Percentiles rank a stretch among this genome's conserved stretches.
Evolutionary conservation across 2,329 filamentous ascomycete genomes (phyloP).

Genomic region (Tympanopsis confertula): DNA sequence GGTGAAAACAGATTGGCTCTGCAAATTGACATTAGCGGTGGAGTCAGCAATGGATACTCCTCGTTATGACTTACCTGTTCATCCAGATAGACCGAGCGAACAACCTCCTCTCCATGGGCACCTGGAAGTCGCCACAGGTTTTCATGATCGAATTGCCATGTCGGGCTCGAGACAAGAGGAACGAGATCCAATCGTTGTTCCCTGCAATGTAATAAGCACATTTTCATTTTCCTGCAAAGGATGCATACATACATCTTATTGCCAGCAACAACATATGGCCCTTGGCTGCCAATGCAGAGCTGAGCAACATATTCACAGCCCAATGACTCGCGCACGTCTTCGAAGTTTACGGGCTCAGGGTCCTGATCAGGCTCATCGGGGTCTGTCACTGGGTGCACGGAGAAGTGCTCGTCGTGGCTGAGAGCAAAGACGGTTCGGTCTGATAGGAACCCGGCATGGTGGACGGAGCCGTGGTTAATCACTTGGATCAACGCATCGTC

Average conservation of each 20-base stretch:
- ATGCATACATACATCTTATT: slow-evolving; percentile 32
- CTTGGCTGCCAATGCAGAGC: slow-evolving; percentile 28
- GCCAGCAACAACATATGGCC: slow-evolving; percentile 30
- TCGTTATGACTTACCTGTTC: slow-evolving; percentile 19
- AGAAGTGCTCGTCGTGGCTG: slow-evolving; percentile 50
- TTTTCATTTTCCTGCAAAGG: too few species aligned
- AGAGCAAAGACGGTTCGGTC: slow-evolving; percentile 40
- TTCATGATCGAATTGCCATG: slow-evolving; percentile 23
- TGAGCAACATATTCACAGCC: slow-evolving; percentile 48
- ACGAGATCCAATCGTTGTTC: slow-evolving; percentile 27
- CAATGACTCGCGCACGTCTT: slow-evolving; percentile 41
- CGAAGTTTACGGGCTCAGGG: slow-evolving; percentile 33
- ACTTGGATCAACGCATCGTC: slow-evolving; percentile 52
- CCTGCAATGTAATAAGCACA: slow-evolving; percentile 9
- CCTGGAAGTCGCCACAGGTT: slow-evolving; percentile 26
- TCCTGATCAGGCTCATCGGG: slow-evolving; percentile 34
- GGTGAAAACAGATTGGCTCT: slow-evolving; percentile 5
- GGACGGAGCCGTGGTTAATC: slow-evolving; percentile 52
- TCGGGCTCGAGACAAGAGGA: slow-evolving; percentile 18
- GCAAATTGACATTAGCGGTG: background rate
- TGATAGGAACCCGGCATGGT: slow-evolving; percentile 47
- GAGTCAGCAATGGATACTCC: background rate
- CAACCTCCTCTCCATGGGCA: slow-evolving; percentile 33
- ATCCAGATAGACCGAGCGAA: slow-evolving; percentile 30
- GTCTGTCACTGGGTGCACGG: slow-evolving; percentile 38